Conservation (phyloP, 202 grass and related monocot species). For the Dendrocalamus latiflorus region DNA sequence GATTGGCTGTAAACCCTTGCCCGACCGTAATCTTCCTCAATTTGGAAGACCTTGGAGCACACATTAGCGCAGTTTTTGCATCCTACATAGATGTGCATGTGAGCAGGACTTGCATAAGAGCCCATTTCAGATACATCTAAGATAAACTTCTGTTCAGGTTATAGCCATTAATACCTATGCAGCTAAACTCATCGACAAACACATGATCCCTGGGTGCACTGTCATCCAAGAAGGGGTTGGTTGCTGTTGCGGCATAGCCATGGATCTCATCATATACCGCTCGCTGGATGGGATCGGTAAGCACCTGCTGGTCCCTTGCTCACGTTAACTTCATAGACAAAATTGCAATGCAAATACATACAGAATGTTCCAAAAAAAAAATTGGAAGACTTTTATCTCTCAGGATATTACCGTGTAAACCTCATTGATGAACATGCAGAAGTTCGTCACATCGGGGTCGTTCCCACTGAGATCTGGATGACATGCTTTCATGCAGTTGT, state of each 20-base stretch:
- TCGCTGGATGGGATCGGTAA: slow-evolving; percentile 72
- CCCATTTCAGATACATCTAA: neutral
- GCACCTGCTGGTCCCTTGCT: slow-evolving; percentile 50
- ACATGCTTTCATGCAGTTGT: slow-evolving; percentile 92
- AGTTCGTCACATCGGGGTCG: slow-evolving; percentile 80
- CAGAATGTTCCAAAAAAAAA: slow-evolving; percentile 15
- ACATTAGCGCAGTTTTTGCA: slow-evolving; percentile 99
- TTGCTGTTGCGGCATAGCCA: slow-evolving; percentile 62
- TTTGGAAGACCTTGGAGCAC: slow-evolving; percentile 66
- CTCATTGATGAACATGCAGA: slow-evolving; percentile 99
- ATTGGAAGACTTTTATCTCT: neutral
- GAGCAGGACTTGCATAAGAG: neutral
- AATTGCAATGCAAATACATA: neutral
- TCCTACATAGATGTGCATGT: slow-evolving; percentile 45
- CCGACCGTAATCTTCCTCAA: slow-evolving; percentile 86
- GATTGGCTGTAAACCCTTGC: slow-evolving; percentile 82
- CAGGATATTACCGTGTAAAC: slow-evolving; percentile 63
- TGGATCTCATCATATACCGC: slow-evolving; percentile 79
- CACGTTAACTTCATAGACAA: neutral
- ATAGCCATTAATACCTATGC: slow-evolving; percentile 64
- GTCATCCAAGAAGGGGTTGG: slow-evolving; percentile 75
- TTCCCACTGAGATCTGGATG: slow-evolving; percentile 93
- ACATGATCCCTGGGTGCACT: slow-evolving; percentile 69
- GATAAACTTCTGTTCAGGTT: neutral
- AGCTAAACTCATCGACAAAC: slow-evolving; percentile 97